phyloP scores from a whole-genome alignment of 345 rosid species.

The Populus pruinosa region DNA sequence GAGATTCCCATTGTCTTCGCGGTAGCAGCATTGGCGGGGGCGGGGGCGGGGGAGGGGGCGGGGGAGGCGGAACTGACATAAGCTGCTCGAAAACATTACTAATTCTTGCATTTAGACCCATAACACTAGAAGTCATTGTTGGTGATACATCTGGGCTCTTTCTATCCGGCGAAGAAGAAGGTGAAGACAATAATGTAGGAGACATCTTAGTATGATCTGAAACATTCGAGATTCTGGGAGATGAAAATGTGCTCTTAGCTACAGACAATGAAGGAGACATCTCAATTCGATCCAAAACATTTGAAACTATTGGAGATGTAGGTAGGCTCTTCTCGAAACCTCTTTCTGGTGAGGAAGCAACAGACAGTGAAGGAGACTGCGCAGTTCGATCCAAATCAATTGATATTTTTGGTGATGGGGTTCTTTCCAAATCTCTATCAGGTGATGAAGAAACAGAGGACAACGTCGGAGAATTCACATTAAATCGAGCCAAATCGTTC shows the following conservation, averaged over 20 bases:
- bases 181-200: constrained; percentile 36
- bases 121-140: constrained; percentile 15
- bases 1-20: constrained; percentile 28
- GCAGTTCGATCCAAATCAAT: constrained; percentile 29
- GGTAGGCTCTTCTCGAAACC: constrained; percentile 18
- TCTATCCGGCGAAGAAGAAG: constrained; percentile 51
- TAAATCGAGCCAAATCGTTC: constrained; percentile 8
- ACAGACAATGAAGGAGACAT: constrained; percentile 39
- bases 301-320: constrained; percentile 18
- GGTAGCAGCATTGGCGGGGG: constrained; percentile 23
- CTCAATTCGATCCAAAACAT: constrained; percentile 30
- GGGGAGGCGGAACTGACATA: constrained; percentile 33
- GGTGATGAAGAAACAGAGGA: constrained; percentile 13
- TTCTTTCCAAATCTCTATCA: not conserved
- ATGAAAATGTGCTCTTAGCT: constrained; percentile 41
- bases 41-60: constrained; percentile 26
- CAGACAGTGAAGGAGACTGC: constrained; percentile 39
- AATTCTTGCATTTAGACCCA: constrained; percentile 27
- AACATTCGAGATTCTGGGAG: constrained; percentile 36
- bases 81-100: constrained; percentile 28
- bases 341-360: constrained; percentile 52
- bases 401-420: constrained; percentile 4
- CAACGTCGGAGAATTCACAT: constrained; percentile 8
- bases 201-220: constrained; percentile 34
- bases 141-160: constrained; percentile 36